These are phyloP conservation scores for Lactarius evosmus DNA, from an alignment of 768 basidiomycete genomes.

Conservation along the genomic window DNA sequence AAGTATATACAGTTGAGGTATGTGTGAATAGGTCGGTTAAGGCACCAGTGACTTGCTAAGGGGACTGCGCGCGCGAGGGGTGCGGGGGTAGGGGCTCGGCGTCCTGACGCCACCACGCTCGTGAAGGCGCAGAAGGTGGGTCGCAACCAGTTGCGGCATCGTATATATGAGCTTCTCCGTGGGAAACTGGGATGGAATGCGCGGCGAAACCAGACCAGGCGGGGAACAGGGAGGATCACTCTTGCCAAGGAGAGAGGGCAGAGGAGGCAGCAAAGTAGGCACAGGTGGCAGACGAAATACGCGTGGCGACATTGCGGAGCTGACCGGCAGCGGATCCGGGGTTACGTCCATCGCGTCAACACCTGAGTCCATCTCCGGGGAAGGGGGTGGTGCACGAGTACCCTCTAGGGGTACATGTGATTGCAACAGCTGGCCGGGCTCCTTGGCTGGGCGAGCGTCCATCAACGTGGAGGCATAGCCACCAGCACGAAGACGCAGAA, in stretches of 20 bases:
- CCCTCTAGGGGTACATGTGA: constrained; percentile 13
- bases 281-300: background rate
- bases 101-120: constrained; percentile 21
- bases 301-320: background rate
- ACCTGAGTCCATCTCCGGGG: constrained; percentile 22
- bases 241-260: background rate
- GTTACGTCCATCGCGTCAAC: constrained; percentile 15
- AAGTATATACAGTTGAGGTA: background rate
- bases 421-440: background rate
- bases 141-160: constrained; percentile 29
- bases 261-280: constrained; percentile 10
- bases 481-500: constrained; percentile 13
- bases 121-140: constrained; percentile 25
- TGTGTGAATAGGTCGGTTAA: background rate
- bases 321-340: constrained; percentile 20
- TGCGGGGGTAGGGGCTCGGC: constrained; percentile 9
- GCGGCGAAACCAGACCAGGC: constrained; percentile 22
- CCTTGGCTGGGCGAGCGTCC: constrained; percentile 4
- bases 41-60: constrained; percentile 11
- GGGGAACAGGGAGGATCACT: constrained; percentile 2
- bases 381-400: constrained; percentile 25
- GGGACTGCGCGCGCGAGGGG: constrained; percentile 12
- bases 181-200: constrained; percentile 3
- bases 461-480: constrained; percentile 15
- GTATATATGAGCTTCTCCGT: constrained; percentile 23